These are phyloP conservation scores for Aspergillus unguis DNA, from an alignment of 2,329 filamentous ascomycete species.

Conservation along the genomic window DNA sequence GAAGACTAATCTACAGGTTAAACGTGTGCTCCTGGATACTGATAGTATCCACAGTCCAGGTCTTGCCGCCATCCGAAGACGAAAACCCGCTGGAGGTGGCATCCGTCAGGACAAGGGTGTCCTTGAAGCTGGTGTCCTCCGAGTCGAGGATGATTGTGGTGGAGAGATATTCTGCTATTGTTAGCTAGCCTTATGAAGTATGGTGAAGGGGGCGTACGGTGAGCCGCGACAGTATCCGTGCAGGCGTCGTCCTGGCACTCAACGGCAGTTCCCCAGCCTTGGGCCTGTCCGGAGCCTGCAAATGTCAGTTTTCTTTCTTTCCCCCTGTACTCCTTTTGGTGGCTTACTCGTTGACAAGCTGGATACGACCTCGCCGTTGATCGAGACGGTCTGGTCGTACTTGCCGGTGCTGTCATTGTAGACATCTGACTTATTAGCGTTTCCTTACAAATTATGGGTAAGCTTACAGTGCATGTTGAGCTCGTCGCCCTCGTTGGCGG, in stretches of 20 bases:
- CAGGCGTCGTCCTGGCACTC: conserved; percentile 31
- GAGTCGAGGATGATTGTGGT: conserved; percentile 30
- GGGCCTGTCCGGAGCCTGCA: conserved; percentile 26
- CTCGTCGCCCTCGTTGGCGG: conserved; percentile 24
- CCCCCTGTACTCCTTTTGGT: background rate
- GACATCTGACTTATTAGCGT: conserved; percentile 19
- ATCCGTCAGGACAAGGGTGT: conserved; percentile 28
- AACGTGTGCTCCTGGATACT: conserved; percentile 29
- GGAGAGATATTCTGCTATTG: conserved; percentile 24
- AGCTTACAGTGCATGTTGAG: conserved; percentile 28
- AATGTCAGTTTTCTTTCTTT: background rate
- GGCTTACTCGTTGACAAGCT: conserved; percentile 27
- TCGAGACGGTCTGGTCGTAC: conserved; percentile 29
- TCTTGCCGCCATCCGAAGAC: conserved; percentile 26
- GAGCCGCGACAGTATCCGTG: conserved; percentile 14
- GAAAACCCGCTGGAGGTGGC: conserved; percentile 25
- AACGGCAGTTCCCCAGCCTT: conserved; percentile 33
- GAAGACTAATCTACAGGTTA: conserved; percentile 1
- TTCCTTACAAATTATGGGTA: background rate
- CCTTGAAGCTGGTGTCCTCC: conserved; percentile 24
- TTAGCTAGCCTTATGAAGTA: conserved; percentile 1
- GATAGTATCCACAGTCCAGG: conserved; percentile 28
- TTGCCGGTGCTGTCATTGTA: conserved; percentile 30
- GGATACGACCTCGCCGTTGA: conserved; percentile 29
- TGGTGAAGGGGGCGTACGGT: conserved; percentile 14